These are phyloP conservation scores for Entomortierella parvispora DNA, from an alignment of 192 early-diverging fungal genomes.

Conservation along the genomic window DNA sequence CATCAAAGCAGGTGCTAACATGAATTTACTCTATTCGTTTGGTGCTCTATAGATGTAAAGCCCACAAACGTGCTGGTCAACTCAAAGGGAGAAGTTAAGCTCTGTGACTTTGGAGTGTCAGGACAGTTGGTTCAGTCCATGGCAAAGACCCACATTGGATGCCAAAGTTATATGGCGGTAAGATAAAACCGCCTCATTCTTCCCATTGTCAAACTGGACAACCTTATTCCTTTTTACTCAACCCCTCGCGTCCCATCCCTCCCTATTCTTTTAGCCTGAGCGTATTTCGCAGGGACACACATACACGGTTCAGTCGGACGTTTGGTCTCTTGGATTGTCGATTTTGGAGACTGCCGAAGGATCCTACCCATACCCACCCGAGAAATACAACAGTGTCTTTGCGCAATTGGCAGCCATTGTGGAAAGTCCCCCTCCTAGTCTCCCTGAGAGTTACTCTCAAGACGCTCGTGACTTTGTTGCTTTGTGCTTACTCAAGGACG, in stretches of 20 bases:
- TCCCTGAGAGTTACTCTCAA: slow-evolving; percentile 77
- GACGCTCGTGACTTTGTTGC: slow-evolving; percentile 84
- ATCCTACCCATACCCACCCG: slow-evolving; percentile 79
- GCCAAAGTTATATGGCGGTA: slow-evolving; percentile 95
- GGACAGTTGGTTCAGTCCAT: slow-evolving; percentile 88
- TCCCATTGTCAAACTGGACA: no score
- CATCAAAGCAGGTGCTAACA: no score
- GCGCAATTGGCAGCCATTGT: slow-evolving; percentile 91
- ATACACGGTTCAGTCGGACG: slow-evolving; percentile 91
- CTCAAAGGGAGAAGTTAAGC: slow-evolving; percentile 86
- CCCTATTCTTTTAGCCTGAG: slow-evolving; percentile 74
- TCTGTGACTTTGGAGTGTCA: slow-evolving; percentile 97
- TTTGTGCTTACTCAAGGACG: slow-evolving; percentile 76
- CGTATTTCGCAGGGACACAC: slow-evolving; percentile 77
- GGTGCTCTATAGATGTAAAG: slow-evolving; percentile 78
- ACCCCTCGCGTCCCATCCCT: background rate
- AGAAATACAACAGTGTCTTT: slow-evolving; percentile 80
- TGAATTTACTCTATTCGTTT: no score
- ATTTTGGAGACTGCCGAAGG: slow-evolving; percentile 87
- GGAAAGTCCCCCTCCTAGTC: slow-evolving; percentile 73
- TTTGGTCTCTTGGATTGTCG: slow-evolving; percentile 93
- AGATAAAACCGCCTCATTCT: slow-evolving; percentile 14
- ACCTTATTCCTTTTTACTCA: no score
- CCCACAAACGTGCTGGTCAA: slow-evolving; percentile 95
- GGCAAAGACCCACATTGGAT: slow-evolving; percentile 94